phyloP scores from a whole-genome alignment of 768 basidiomycete species.

The Hortiboletus flavorubellus region DNA sequence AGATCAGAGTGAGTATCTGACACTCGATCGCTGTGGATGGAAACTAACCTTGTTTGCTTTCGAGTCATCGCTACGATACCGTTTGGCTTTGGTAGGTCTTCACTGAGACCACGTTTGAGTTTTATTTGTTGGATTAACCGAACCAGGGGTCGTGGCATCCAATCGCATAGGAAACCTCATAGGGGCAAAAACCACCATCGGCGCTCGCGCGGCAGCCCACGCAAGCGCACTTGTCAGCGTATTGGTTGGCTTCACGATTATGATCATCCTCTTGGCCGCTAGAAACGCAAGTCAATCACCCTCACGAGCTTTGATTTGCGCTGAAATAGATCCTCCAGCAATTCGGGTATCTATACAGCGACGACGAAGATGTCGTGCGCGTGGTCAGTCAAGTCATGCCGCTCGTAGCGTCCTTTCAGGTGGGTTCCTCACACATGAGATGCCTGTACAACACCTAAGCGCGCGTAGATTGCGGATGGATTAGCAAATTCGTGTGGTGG shows the following conservation, averaged over 20 bases:
- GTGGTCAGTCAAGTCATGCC: slow-evolving; percentile 52
- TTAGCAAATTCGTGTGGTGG: slow-evolving; percentile 51
- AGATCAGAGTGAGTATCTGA: slow-evolving; percentile 55
- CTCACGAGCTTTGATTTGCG: not conserved
- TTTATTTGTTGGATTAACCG: not conserved
- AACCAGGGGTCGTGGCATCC: slow-evolving; percentile 61
- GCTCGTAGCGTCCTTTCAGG: slow-evolving; percentile 54
- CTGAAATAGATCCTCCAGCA: slow-evolving; percentile 30
- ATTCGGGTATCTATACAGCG: slow-evolving; percentile 67
- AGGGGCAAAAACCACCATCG: slow-evolving; percentile 49
- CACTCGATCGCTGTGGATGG: not conserved
- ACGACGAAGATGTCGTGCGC: slow-evolving; percentile 51
- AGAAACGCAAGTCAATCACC: slow-evolving; percentile 46
- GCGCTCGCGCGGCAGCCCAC: slow-evolving; percentile 58
- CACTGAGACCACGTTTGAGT: not conserved
- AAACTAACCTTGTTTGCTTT: not conserved
- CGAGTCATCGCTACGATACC: slow-evolving; percentile 71
- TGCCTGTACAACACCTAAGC: not conserved
- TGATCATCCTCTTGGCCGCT: slow-evolving; percentile 52
- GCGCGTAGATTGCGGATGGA: slow-evolving; percentile 46
- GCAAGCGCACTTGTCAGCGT: slow-evolving; percentile 64
- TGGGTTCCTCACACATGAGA: slow-evolving; percentile 7
- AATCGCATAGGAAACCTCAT: slow-evolving; percentile 72
- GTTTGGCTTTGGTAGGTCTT: slow-evolving; percentile 56
- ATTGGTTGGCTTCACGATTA: slow-evolving; percentile 53